Evolutionary conservation across 2,329 filamentous ascomycete species (phyloP).

Genomic region (Diaporthe amygdali): DNA sequence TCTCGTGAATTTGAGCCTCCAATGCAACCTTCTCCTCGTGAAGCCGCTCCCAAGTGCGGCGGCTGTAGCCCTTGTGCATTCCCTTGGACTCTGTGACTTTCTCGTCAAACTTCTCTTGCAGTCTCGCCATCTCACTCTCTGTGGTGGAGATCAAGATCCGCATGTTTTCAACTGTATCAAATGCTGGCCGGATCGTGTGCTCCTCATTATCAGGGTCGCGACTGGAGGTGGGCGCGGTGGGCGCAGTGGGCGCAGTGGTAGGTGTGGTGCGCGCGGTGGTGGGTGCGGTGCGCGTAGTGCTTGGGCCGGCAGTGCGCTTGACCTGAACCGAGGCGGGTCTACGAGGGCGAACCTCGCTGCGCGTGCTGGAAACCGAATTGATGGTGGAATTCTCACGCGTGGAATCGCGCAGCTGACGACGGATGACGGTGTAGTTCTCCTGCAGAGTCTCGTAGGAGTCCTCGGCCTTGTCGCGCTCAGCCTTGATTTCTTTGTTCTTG

Average conservation of each 20-base stretch:
- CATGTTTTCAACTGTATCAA: slow-evolving; percentile 74
- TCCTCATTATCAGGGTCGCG: slow-evolving; percentile 54
- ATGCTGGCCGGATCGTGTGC: slow-evolving; percentile 67
- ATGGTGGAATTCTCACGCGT: slow-evolving; percentile 32
- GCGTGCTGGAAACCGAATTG: slow-evolving; percentile 39
- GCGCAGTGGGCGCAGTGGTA: not conserved
- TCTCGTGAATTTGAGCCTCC: slow-evolving; percentile 69
- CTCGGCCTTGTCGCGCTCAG: slow-evolving; percentile 33
- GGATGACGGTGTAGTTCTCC: slow-evolving; percentile 30
- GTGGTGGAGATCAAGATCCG: slow-evolving; percentile 84
- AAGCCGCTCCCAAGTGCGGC: slow-evolving; percentile 66
- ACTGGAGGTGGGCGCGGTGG: slow-evolving; percentile 58
- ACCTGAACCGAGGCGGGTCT: slow-evolving; percentile 67
- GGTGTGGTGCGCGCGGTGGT: not conserved
- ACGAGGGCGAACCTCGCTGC: slow-evolving; percentile 66
- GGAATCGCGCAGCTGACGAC: slow-evolving; percentile 30
- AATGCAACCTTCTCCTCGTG: slow-evolving; percentile 66
- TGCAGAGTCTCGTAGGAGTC: slow-evolving; percentile 31
- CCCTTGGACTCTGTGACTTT: slow-evolving; percentile 68
- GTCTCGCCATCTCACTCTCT: slow-evolving; percentile 78
- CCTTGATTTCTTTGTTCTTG: slow-evolving; percentile 26
- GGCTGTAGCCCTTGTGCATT: slow-evolving; percentile 70
- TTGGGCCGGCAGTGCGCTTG: slow-evolving; percentile 34
- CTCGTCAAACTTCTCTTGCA: slow-evolving; percentile 71
- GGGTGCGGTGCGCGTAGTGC: not conserved